phyloP scores from a whole-genome alignment of 2,329 filamentous ascomycete genomes.

The Madurella fahalii region DNA sequence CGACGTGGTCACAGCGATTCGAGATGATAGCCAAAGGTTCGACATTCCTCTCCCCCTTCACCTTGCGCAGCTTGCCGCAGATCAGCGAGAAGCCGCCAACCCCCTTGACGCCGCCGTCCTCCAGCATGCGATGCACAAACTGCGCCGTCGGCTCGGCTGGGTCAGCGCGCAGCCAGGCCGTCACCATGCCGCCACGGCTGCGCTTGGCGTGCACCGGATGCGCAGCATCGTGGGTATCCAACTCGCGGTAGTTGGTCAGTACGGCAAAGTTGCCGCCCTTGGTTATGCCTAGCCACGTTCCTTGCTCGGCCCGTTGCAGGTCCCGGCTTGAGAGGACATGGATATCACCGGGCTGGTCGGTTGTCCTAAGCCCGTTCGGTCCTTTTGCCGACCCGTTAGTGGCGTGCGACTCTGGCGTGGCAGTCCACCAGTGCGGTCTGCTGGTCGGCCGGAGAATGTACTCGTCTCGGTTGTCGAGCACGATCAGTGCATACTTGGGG shows the following conservation, averaged over 20 bases:
- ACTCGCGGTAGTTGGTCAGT: slow-evolving; percentile 64
- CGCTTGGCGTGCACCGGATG: slow-evolving; percentile 52
- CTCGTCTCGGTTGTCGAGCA: slow-evolving; percentile 76
- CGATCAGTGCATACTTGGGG: slow-evolving; percentile 68
- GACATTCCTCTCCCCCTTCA: slow-evolving; percentile 25
- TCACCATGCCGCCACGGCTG: slow-evolving; percentile 62
- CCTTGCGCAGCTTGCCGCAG: slow-evolving; percentile 53
- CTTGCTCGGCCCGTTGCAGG: slow-evolving; percentile 57
- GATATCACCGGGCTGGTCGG: slow-evolving; percentile 13
- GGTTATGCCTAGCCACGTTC: slow-evolving; percentile 64
- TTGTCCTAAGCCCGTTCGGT: neutral
- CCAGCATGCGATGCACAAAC: slow-evolving; percentile 51
- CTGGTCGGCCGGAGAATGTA: slow-evolving; percentile 62
- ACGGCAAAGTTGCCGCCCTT: slow-evolving; percentile 57
- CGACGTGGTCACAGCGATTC: slow-evolving; percentile 51
- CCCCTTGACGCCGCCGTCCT: slow-evolving; percentile 51
- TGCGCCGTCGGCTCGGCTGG: slow-evolving; percentile 44
- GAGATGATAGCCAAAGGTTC: slow-evolving; percentile 58
- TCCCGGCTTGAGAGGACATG: slow-evolving; percentile 58
- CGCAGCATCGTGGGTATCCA: slow-evolving; percentile 42
- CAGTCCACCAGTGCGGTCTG: slow-evolving; percentile 60
- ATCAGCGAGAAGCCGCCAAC: slow-evolving; percentile 65
- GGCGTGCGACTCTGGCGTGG: slow-evolving; percentile 32
- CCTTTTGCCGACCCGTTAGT: slow-evolving; percentile 11
- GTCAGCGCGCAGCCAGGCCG: slow-evolving; percentile 53